A percentile compares a stretch with the other conserved stretches of the same genome.
Evolutionary conservation across 1,284 basidiomycete species (phyloP).

Genomic region (Puccinia horiana): DNA sequence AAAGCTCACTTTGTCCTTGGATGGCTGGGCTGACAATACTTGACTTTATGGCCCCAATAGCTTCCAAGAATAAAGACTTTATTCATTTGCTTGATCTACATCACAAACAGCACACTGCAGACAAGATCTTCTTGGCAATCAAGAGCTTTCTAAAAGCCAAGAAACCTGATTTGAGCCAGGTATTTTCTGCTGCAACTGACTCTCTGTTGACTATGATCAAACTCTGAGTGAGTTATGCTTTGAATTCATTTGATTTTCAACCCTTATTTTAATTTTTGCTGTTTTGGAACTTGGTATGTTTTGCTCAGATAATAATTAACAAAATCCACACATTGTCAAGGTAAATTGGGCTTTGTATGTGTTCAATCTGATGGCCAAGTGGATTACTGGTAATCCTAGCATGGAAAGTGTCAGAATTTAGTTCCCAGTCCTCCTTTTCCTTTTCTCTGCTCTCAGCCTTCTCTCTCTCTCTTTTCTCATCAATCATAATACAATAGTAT

Average conservation of each 20-base stretch:
- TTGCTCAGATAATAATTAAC: neutral
- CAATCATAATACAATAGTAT: too few relatives aligned
- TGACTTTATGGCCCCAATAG: neutral
- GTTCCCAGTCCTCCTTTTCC: too few relatives aligned
- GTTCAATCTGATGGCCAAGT: constrained; percentile 25
- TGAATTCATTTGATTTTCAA: neutral
- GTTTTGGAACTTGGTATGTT: neutral
- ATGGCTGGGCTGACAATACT: constrained; percentile 14
- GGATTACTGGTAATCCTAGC: neutral
- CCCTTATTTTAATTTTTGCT: neutral
- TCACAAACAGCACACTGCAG: neutral
- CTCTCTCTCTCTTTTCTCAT: too few relatives aligned
- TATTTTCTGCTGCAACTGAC: neutral
- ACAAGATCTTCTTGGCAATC: constrained; percentile 1
- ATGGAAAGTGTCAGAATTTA: too few relatives aligned
- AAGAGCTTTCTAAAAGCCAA: neutral
- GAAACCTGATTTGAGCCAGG: neutral
- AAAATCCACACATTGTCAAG: constrained; percentile 9
- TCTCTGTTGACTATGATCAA: constrained; percentile 13
- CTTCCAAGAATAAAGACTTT: neutral
- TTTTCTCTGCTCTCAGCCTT: too few relatives aligned
- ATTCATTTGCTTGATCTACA: constrained; percentile 23
- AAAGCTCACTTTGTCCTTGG: constrained; percentile 13
- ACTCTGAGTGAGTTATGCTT: constrained; percentile 5
- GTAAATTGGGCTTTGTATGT: constrained; percentile 17